These are phyloP conservation scores for Hymenoscyphus repandus DNA, from an alignment of 2,329 filamentous ascomycete species.

Conservation along the genomic window DNA sequence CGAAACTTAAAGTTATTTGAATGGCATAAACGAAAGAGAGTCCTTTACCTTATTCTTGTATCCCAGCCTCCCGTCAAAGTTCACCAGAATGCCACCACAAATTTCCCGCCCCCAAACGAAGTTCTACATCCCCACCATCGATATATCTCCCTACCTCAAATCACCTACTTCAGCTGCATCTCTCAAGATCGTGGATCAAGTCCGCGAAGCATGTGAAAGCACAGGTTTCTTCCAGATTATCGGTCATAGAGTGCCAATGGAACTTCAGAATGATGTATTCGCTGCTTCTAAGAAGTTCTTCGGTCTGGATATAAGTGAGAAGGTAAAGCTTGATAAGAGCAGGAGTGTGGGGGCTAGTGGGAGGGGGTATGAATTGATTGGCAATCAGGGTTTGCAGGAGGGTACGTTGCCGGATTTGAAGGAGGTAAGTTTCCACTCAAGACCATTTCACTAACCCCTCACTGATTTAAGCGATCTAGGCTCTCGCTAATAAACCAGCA, in stretches of 20 bases:
- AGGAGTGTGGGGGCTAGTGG: conserved; percentile 35
- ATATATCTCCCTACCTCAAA: conserved; percentile 18
- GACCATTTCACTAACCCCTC: neutral
- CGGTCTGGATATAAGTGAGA: conserved; percentile 40
- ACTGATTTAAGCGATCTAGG: neutral
- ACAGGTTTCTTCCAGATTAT: conserved; percentile 50
- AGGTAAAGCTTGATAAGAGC: conserved; percentile 36
- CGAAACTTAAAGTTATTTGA: too few species aligned
- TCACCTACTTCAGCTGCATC: conserved; percentile 13
- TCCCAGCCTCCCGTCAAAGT: too few species aligned
- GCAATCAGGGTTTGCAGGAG: conserved; percentile 41
- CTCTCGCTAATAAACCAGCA: conserved; percentile 2
- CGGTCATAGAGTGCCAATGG: conserved; percentile 39
- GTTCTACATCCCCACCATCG: conserved; percentile 19
- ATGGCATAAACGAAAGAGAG: too few species aligned
- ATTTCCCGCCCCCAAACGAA: neutral
- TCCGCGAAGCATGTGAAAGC: conserved; percentile 39
- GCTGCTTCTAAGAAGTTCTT: conserved; percentile 41
- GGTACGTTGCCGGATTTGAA: conserved; percentile 42
- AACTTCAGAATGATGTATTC: conserved; percentile 37
- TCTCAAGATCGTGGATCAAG: conserved; percentile 30
- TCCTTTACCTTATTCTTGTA: too few species aligned
- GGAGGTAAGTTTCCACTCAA: conserved; percentile 28
- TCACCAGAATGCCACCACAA: neutral
- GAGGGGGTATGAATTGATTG: conserved; percentile 45